These are phyloP conservation scores for Truncatella angustata DNA, from an alignment of 2,329 filamentous ascomycete species.

Conservation along the genomic window DNA sequence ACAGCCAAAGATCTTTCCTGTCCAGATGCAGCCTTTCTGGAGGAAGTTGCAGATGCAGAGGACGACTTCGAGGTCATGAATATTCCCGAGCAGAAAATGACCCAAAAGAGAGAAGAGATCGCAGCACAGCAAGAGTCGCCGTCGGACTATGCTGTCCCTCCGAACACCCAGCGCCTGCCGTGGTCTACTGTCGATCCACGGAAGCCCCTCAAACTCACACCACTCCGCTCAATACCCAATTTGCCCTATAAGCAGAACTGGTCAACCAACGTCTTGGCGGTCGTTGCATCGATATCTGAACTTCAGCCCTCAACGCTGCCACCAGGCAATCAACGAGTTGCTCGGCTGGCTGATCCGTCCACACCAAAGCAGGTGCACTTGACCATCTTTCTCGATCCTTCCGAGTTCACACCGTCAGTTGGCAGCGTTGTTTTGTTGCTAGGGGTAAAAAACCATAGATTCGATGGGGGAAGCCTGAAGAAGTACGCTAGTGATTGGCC, in stretches of 20 bases:
- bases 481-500: constrained; percentile 39
- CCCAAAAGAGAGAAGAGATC: constrained; percentile 18
- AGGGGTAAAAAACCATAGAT: constrained; percentile 57
- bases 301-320: constrained; percentile 48
- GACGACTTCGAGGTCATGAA: constrained; percentile 39
- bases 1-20: neutral
- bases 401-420: constrained; percentile 42
- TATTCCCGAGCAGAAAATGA: constrained; percentile 21
- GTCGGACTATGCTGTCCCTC: constrained; percentile 11
- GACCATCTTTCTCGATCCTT: constrained; percentile 53
- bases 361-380: constrained; percentile 51
- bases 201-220: constrained; percentile 50
- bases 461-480: constrained; percentile 44
- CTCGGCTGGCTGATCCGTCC: constrained; percentile 49
- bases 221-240: constrained; percentile 46
- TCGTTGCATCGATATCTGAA: constrained; percentile 44
- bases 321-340: constrained; percentile 50
- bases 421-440: constrained; percentile 51
- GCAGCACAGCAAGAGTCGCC: constrained; percentile 8
- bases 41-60: constrained; percentile 24
- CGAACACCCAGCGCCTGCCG: constrained; percentile 19
- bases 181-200: constrained; percentile 40
- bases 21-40: constrained; percentile 5
- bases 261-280: constrained; percentile 53
- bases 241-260: constrained; percentile 58